A percentile compares a stretch with the other conserved stretches of the same genome.
phyloP scores from a whole-genome alignment of 2,329 filamentous ascomycete species.

The Ophiocordyceps camponoti-leonardi region DNA sequence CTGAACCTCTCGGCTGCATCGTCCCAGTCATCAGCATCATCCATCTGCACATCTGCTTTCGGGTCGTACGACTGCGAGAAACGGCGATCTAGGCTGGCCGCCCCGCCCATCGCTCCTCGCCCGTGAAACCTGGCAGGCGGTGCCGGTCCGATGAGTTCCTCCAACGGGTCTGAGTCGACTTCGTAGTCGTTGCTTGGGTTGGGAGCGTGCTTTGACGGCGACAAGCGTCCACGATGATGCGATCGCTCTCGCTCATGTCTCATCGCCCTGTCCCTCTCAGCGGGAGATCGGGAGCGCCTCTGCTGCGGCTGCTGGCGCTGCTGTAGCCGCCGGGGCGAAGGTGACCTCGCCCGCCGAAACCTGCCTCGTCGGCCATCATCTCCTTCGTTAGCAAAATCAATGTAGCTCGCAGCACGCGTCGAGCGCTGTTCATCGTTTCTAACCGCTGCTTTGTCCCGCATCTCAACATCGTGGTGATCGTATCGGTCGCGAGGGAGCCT shows the following conservation, averaged over 20 bases:
- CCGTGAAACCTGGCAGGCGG: constrained; percentile 42
- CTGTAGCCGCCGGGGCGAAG: background rate
- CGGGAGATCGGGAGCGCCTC: background rate
- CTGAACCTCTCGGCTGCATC: constrained; percentile 60
- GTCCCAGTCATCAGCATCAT: constrained; percentile 51
- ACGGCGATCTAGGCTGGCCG: constrained; percentile 59
- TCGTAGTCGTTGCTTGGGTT: no score
- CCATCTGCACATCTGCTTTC: constrained; percentile 31
- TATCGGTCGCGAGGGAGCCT: constrained; percentile 2
- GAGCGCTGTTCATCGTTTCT: constrained; percentile 6
- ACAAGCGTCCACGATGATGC: no score
- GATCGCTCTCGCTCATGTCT: background rate
- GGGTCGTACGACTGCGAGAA: constrained; percentile 54
- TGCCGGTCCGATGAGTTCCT: constrained; percentile 61
- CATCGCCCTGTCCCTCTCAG: background rate
- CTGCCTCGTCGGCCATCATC: background rate
- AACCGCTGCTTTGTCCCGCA: constrained; percentile 4
- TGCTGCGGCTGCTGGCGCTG: no score
- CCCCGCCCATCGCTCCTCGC: constrained; percentile 44
- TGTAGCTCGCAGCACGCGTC: no score
- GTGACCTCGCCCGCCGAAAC: background rate
- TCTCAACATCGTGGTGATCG: constrained; percentile 1
- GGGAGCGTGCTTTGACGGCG: background rate
- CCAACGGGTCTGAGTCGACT: constrained; percentile 53
- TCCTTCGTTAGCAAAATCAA: background rate